Percentiles rank a stretch among this genome's conserved stretches.
These are phyloP conservation scores for Trichoderma citrinoviride DNA, from an alignment of 2,329 filamentous ascomycete species.

Conservation along the genomic window DNA sequence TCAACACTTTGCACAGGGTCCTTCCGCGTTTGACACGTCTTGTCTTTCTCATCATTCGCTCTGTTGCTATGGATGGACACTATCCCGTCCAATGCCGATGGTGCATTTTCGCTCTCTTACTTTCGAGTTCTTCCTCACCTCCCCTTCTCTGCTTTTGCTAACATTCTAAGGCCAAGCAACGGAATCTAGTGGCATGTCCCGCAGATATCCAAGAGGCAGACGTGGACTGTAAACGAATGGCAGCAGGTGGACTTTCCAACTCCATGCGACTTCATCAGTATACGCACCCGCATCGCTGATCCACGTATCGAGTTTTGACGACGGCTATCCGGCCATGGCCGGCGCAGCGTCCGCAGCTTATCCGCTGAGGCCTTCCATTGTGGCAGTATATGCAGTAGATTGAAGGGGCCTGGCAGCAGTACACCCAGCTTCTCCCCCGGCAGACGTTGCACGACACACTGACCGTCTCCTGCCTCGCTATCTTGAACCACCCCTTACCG, in stretches of 20 bases:
- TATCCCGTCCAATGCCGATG: conserved; percentile 4
- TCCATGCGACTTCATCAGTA: neutral
- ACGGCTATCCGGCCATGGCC: neutral
- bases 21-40: neutral
- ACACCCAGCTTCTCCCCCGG: neutral
- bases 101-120: neutral
- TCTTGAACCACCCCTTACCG: conserved; percentile 4
- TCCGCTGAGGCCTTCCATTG: neutral
- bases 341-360: neutral
- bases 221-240: neutral
- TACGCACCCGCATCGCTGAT: neutral
- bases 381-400: neutral
- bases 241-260: neutral
- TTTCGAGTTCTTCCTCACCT: neutral
- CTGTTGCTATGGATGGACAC: neutral
- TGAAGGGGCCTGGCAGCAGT: conserved; percentile 9
- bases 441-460: conserved; percentile 1
- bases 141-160: neutral
- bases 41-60: neutral
- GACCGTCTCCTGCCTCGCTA: neutral
- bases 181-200: neutral
- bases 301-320: neutral
- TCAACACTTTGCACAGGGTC: conserved; percentile 9
- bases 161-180: neutral
- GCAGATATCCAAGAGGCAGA: neutral